Evolutionary conservation across 108 stramenopile genomes (phyloP).

Genomic region (Nitzschia inconspicua): DNA sequence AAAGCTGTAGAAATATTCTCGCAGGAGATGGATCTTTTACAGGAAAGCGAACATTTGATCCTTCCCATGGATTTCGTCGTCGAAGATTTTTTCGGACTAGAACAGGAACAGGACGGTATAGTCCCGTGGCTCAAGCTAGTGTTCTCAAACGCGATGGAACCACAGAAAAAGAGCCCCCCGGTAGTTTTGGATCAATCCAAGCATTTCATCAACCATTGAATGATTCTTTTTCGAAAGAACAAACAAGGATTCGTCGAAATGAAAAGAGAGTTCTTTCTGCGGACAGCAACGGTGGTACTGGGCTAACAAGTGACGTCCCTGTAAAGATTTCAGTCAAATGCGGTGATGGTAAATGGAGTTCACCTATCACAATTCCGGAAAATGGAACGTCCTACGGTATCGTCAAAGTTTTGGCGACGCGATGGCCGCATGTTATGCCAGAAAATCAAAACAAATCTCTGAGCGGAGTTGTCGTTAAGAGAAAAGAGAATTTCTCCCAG

Average conservation of each 20-base stretch:
- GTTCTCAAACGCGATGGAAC: no score
- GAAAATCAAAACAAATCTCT: background rate
- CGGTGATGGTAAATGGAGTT: conserved; percentile 56
- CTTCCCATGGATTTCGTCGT: conserved; percentile 46
- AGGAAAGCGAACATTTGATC: conserved; percentile 43
- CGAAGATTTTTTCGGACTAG: conserved; percentile 54
- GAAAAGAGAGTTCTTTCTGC: conserved; percentile 6
- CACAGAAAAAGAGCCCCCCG: no score
- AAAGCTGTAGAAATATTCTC: conserved; percentile 47
- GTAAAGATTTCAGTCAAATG: conserved; percentile 34
- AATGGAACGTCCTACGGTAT: conserved; percentile 51
- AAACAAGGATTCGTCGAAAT: conserved; percentile 13
- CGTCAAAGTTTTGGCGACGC: conserved; percentile 40
- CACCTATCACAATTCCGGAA: conserved; percentile 39
- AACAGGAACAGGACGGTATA: conserved; percentile 7
- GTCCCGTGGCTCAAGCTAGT: background rate
- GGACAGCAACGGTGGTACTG: background rate
- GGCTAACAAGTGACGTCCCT: conserved; percentile 4
- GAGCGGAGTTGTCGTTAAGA: background rate
- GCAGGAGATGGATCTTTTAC: conserved; percentile 36
- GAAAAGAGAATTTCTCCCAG: conserved; percentile 6
- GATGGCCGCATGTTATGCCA: conserved; percentile 50
- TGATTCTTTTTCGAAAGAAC: conserved; percentile 32
- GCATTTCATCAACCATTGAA: conserved; percentile 53
- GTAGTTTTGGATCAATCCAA: conserved; percentile 27